Evolutionary conservation across 2,329 filamentous ascomycete genomes (phyloP).

Genomic region (Cadophora gregata): DNA sequence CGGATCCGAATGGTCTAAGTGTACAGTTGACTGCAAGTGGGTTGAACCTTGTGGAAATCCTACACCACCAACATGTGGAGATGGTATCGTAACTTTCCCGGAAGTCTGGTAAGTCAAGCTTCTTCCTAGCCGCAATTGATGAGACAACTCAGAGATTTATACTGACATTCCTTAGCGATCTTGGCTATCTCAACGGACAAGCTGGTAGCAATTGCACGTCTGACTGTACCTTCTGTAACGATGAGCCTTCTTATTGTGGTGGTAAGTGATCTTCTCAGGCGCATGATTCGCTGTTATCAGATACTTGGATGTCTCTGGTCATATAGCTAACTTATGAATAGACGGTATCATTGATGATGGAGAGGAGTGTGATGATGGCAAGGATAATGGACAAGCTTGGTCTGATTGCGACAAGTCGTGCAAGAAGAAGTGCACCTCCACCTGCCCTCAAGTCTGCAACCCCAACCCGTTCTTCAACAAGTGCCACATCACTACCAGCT

Average conservation of each 20-base stretch:
- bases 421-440: conserved; percentile 17
- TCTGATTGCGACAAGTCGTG: conserved; percentile 18
- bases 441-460: conserved; percentile 24
- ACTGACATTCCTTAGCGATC: neutral
- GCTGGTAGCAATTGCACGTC: conserved; percentile 20
- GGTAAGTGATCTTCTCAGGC: neutral
- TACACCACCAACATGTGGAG: conserved; percentile 13
- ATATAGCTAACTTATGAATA: neutral
- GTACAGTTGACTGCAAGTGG: conserved; percentile 21
- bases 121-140: neutral
- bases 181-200: conserved; percentile 18
- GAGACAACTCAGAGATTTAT: neutral
- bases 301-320: neutral
- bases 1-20: conserved; percentile 19
- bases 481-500: conserved; percentile 26
- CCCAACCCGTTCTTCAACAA: conserved; percentile 26
- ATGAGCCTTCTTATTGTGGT: conserved; percentile 16
- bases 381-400: conserved; percentile 19
- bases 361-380: conserved; percentile 23
- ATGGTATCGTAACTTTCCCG: conserved; percentile 11
- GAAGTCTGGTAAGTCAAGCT: conserved; percentile 14
- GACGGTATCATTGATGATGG: conserved; percentile 4
- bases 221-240: conserved; percentile 16
- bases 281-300: no score
- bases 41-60: conserved; percentile 23